These are phyloP conservation scores for Escovopsis sp. DNA, from an alignment of 2,329 filamentous ascomycete genomes.

Conservation along the genomic window DNA sequence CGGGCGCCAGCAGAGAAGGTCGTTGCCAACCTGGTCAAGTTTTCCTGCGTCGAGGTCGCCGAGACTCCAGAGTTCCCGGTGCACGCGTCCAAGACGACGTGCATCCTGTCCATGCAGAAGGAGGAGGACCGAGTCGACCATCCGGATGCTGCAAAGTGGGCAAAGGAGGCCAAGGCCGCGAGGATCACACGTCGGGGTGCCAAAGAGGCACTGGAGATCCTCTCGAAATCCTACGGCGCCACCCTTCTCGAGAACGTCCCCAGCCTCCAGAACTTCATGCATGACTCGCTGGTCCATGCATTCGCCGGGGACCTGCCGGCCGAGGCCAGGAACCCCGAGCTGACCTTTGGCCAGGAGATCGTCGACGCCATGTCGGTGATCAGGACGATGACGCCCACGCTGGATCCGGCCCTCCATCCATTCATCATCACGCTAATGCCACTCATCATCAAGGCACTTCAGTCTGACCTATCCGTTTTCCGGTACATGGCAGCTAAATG, in stretches of 20 bases:
- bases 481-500: constrained; percentile 96
- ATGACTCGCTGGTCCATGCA: constrained; percentile 59
- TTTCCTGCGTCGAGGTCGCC: constrained; percentile 92
- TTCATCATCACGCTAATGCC: constrained; percentile 78
- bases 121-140: constrained; percentile 94
- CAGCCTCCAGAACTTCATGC: constrained; percentile 66
- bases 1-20: constrained; percentile 87
- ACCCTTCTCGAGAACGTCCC: constrained; percentile 71
- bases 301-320: constrained; percentile 58
- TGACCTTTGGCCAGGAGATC: constrained; percentile 73
- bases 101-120: constrained; percentile 86
- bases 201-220: constrained; percentile 82
- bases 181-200: constrained; percentile 83
- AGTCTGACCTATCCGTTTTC: constrained; percentile 79
- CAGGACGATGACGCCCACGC: constrained; percentile 81
- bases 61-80: constrained; percentile 91
- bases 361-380: constrained; percentile 89
- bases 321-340: constrained; percentile 58
- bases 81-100: constrained; percentile 61
- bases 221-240: constrained; percentile 65
- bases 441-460: constrained; percentile 71
- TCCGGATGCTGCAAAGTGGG: constrained; percentile 78
- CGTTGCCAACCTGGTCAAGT: constrained; percentile 88
- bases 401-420: constrained; percentile 56
- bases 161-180: constrained; percentile 74